These are phyloP conservation scores for Cyclocybe cylindracea DNA, from an alignment of 768 basidiomycete genomes.

Conservation along the genomic window DNA sequence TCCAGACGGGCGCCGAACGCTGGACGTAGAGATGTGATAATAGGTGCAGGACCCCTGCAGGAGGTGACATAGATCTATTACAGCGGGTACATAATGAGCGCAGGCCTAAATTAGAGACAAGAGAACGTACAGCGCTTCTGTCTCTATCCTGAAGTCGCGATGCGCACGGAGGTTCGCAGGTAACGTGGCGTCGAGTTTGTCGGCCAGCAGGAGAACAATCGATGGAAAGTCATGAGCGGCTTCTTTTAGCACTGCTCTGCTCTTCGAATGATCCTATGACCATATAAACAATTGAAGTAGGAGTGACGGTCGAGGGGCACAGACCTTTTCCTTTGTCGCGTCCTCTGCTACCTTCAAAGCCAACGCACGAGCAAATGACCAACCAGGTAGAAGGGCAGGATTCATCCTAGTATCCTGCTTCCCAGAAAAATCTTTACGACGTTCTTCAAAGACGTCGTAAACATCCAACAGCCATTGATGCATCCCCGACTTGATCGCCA, in stretches of 20 bases:
- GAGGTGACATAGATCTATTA: slow-evolving; percentile 36
- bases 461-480: slow-evolving; percentile 77
- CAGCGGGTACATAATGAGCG: neutral
- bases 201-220: slow-evolving; percentile 78
- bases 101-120: neutral
- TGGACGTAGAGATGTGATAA: slow-evolving; percentile 88
- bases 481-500: slow-evolving; percentile 83
- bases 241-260: slow-evolving; percentile 68
- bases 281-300: neutral
- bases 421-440: slow-evolving; percentile 14
- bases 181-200: slow-evolving; percentile 77
- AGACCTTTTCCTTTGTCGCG: slow-evolving; percentile 40
- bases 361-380: slow-evolving; percentile 71
- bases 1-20: slow-evolving; percentile 81
- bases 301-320: neutral
- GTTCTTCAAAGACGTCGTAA: slow-evolving; percentile 47
- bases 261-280: slow-evolving; percentile 52
- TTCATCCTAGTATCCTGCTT: slow-evolving; percentile 37
- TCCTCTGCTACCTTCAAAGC: slow-evolving; percentile 58
- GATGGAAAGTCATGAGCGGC: slow-evolving; percentile 82
- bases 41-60: slow-evolving; percentile 64
- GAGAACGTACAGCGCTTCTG: slow-evolving; percentile 60
- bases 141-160: slow-evolving; percentile 67
- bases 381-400: slow-evolving; percentile 73
- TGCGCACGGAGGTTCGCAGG: slow-evolving; percentile 59